Evolutionary conservation across 495 filamentous ascomycete species (phyloP).

Genomic region (Neurospora sp.): DNA sequence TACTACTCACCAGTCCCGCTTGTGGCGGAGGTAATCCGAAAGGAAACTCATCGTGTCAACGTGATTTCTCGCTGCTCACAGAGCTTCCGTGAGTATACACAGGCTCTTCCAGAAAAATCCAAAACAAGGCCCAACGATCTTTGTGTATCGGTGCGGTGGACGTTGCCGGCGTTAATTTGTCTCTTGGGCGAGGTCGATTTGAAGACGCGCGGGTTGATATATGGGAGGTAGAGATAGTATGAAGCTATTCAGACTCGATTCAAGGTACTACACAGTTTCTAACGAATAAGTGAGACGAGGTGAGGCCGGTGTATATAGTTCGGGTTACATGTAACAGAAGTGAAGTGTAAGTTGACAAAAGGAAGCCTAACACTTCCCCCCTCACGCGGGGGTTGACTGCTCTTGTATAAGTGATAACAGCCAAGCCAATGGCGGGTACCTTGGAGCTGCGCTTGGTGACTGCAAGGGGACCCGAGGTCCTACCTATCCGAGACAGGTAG

Average conservation of each 20-base stretch:
- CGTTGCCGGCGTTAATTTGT: background rate
- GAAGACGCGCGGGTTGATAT: background rate
- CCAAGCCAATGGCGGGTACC: background rate
- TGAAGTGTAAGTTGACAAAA: background rate
- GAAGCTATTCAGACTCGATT: background rate
- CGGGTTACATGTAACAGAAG: background rate
- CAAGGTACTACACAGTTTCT: background rate
- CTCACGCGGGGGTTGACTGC: background rate
- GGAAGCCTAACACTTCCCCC: background rate
- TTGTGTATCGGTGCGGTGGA: background rate
- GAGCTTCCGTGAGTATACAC: background rate
- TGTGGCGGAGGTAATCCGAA: slow-evolving; percentile 51
- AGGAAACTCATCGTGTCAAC: slow-evolving; percentile 35
- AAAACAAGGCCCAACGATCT: background rate
- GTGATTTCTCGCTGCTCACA: background rate
- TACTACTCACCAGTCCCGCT: slow-evolving; percentile 45
- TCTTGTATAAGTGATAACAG: background rate
- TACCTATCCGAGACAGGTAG: background rate
- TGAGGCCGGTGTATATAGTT: background rate
- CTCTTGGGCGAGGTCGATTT: background rate
- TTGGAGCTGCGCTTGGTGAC: background rate
- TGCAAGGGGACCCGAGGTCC: background rate
- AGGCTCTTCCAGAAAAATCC: background rate
- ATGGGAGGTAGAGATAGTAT: background rate
- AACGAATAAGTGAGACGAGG: background rate